Evolutionary conservation across 495 filamentous ascomycete species (phyloP).

Genomic region (Parathielavia appendiculata): DNA sequence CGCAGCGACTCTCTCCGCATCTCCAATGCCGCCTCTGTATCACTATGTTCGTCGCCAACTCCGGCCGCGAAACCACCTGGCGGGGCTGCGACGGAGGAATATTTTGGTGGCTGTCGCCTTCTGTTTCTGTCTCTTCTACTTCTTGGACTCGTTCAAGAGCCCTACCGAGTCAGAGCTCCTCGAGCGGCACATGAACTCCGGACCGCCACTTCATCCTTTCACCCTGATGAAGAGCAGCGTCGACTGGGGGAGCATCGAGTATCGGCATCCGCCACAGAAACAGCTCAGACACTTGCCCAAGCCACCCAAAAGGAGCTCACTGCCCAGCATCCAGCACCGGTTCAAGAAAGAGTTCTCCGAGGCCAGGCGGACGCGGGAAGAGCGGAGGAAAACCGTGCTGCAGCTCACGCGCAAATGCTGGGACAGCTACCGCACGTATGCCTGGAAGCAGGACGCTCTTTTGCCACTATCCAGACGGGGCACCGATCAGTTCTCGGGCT

Average conservation of each 20-base stretch:
- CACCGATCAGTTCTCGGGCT: conserved; percentile 69
- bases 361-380: conserved; percentile 50
- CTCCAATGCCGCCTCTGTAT: background rate
- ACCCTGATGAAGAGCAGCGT: conserved; percentile 28
- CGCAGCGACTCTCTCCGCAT: background rate
- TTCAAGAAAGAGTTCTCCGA: conserved; percentile 52
- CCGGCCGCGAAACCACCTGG: background rate
- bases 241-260: conserved; percentile 55
- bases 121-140: background rate
- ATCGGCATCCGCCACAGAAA: conserved; percentile 53
- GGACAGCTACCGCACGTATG: conserved; percentile 66
- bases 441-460: conserved; percentile 76
- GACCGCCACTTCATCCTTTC: background rate
- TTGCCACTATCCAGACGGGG: conserved; percentile 55
- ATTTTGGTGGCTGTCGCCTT: background rate
- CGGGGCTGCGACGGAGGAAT: background rate
- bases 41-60: background rate
- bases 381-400: conserved; percentile 56
- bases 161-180: conserved; percentile 6
- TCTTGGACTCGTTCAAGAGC: background rate
- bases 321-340: conserved; percentile 66
- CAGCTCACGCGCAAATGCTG: conserved; percentile 64
- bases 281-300: conserved; percentile 54
- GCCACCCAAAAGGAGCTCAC: conserved; percentile 28
- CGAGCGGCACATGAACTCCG: conserved; percentile 17